Conservation (phyloP, 2,329 filamentous ascomycete species). For the Trichoderma sp. region DNA sequence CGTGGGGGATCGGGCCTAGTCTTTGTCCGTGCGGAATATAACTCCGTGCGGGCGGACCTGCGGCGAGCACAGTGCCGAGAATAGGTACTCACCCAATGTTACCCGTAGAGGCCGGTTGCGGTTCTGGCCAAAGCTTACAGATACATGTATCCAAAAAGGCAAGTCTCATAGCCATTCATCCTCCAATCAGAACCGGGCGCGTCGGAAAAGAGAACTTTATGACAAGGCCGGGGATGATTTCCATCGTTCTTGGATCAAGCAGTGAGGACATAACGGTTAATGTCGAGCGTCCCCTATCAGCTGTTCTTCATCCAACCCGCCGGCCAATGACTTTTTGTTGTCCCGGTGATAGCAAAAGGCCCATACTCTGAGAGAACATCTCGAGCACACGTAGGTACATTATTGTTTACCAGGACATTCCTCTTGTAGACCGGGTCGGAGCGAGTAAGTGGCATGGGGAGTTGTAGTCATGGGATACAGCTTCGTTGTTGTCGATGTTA, state of each 20-base stretch:
- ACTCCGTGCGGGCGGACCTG: not conserved
- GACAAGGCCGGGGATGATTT: slow-evolving; percentile 21
- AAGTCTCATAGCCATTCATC: not conserved
- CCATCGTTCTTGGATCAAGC: slow-evolving; percentile 19
- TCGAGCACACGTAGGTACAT: slow-evolving; percentile 40
- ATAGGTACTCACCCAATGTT: not conserved
- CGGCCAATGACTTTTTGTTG: not conserved
- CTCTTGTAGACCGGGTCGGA: slow-evolving; percentile 38
- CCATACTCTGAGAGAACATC: slow-evolving; percentile 43
- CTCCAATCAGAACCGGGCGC: slow-evolving; percentile 1
- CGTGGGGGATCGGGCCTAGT: not conserved
- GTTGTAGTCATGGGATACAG: not conserved
- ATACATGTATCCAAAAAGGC: not conserved
- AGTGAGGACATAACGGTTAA: slow-evolving; percentile 19
- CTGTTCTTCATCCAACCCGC: slow-evolving; percentile 15
- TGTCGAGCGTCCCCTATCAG: not conserved
- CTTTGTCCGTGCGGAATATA: not conserved
- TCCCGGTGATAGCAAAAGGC: slow-evolving; percentile 18
- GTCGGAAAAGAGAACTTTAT: slow-evolving; percentile 19
- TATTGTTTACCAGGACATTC: slow-evolving; percentile 38
- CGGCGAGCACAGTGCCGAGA: not conserved
- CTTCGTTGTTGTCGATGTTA: not conserved
- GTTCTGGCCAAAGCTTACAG: not conserved
- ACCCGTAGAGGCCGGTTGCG: not conserved
- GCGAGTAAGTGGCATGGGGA: not conserved